These are phyloP conservation scores for Bisporella sp. DNA, from an alignment of 2,329 filamentous ascomycete species.

Conservation along the genomic window DNA sequence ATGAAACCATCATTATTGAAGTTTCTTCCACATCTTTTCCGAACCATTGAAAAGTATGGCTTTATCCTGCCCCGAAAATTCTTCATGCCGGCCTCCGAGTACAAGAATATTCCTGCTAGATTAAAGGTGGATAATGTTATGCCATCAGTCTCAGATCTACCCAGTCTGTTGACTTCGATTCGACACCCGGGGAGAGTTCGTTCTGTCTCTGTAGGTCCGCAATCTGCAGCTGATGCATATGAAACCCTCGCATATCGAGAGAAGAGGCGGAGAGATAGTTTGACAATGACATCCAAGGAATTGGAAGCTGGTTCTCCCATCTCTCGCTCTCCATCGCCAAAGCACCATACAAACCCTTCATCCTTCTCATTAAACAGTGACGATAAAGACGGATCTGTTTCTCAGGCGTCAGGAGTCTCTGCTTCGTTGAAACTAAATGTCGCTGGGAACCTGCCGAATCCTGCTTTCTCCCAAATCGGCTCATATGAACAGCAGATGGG, in stretches of 20 bases:
- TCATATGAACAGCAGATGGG: constrained; percentile 72
- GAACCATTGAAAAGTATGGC: constrained; percentile 72
- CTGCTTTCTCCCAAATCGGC: constrained; percentile 40
- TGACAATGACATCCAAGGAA: constrained; percentile 17
- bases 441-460: constrained; percentile 38
- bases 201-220: constrained; percentile 84
- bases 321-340: neutral
- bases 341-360: constrained; percentile 11
- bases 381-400: constrained; percentile 17
- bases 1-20: constrained; percentile 81
- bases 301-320: constrained; percentile 12
- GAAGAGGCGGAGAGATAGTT: constrained; percentile 54
- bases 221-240: constrained; percentile 93
- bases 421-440: constrained; percentile 31
- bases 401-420: constrained; percentile 35
- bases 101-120: constrained; percentile 71
- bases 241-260: constrained; percentile 91
- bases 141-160: constrained; percentile 81
- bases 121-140: constrained; percentile 81
- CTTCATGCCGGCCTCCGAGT: constrained; percentile 86
- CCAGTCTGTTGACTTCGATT: constrained; percentile 73
- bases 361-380: constrained; percentile 2
- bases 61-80: constrained; percentile 80
- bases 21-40: constrained; percentile 77
- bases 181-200: constrained; percentile 70